Evolutionary conservation across 768 basidiomycete genomes (phyloP).

Genomic region (Pleurotus ostreatus): DNA sequence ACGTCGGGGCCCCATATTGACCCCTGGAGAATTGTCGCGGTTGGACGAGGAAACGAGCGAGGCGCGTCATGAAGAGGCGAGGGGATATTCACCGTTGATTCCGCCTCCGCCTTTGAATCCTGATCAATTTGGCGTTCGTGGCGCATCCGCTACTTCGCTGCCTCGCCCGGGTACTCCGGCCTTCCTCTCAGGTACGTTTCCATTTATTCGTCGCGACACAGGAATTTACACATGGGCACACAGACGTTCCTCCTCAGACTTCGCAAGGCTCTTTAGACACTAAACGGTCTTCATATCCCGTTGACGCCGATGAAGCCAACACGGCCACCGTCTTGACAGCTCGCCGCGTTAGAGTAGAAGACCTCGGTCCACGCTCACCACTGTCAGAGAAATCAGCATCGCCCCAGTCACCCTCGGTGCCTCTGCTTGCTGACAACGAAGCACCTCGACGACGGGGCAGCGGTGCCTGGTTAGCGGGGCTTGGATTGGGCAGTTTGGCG

Average conservation of each 20-base stretch:
- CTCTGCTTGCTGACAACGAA: conserved; percentile 9
- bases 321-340: conserved; percentile 52
- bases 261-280: conserved; percentile 17
- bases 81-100: conserved; percentile 26
- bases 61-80: conserved; percentile 11
- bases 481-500: conserved; percentile 42
- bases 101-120: conserved; percentile 33
- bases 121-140: conserved; percentile 18
- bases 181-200: neutral
- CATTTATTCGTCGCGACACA: neutral
- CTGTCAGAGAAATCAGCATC: conserved; percentile 19
- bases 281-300: conserved; percentile 27
- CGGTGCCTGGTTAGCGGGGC: conserved; percentile 23
- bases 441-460: neutral
- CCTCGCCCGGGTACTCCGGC: conserved; percentile 5
- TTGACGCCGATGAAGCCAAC: conserved; percentile 38
- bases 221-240: neutral
- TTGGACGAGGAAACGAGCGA: conserved; percentile 31
- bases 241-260: conserved; percentile 10
- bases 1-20: conserved; percentile 27
- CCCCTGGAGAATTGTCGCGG: conserved; percentile 32
- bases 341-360: conserved; percentile 40
- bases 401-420: conserved; percentile 10
- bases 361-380: conserved; percentile 27
- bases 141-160: conserved; percentile 14